These are phyloP conservation scores for Kernera saxatilis DNA, from an alignment of 345 rosid species.

Conservation along the genomic window DNA sequence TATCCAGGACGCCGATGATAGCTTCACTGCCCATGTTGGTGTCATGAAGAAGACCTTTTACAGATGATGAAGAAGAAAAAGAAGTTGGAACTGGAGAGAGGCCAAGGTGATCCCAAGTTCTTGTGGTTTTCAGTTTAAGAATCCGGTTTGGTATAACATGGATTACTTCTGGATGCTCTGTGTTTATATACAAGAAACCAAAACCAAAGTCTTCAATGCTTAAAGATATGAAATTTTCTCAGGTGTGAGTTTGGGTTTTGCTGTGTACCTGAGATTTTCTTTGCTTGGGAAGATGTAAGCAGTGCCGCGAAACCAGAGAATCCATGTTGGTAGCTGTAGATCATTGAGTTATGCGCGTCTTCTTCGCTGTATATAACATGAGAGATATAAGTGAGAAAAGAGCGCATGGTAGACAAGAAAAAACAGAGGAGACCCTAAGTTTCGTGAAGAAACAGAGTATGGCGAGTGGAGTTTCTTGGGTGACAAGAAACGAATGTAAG, in stretches of 20 bases:
- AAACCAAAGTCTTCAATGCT: neutral
- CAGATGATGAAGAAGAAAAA: neutral
- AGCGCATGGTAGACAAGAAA: neutral
- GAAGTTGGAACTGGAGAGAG: constrained; percentile 27
- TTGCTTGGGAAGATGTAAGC: constrained; percentile 41
- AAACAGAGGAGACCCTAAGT: neutral
- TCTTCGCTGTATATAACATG: constrained; percentile 32
- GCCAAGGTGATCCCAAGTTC: constrained; percentile 44
- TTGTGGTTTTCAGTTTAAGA: constrained; percentile 39
- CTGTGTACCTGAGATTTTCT: constrained; percentile 30
- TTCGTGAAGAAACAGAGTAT: neutral
- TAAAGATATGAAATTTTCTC: neutral
- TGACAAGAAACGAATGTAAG: neutral
- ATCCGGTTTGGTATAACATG: constrained; percentile 35
- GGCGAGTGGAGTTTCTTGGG: neutral
- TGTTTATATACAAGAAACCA: neutral
- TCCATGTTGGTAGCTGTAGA: constrained; percentile 43
- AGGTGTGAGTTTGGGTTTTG: neutral
- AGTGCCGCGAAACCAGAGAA: constrained; percentile 56
- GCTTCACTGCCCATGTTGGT: constrained; percentile 31
- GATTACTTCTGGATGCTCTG: constrained; percentile 38
- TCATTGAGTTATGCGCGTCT: constrained; percentile 37
- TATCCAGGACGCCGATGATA: constrained; percentile 27
- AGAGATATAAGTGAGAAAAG: neutral
- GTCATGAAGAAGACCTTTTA: constrained; percentile 18